These are phyloP conservation scores for Apiotrichum domesticum DNA, from an alignment of 1,284 basidiomycete species.

Conservation along the genomic window DNA sequence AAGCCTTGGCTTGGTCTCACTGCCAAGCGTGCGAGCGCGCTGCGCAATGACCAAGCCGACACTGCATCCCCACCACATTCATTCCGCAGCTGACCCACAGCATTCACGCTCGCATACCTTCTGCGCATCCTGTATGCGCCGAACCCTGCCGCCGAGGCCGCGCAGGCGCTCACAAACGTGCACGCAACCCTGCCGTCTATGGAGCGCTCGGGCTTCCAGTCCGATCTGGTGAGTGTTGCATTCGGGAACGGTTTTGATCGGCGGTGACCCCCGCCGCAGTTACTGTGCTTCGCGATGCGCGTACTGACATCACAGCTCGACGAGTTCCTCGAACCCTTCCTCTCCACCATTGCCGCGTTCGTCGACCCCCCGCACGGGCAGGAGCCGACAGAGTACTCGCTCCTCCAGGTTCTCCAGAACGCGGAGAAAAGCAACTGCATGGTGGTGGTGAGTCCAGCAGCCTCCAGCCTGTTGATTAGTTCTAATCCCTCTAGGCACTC, in stretches of 20 bases:
- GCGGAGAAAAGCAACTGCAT: constrained; percentile 43
- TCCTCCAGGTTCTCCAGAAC: constrained; percentile 41
- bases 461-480: neutral
- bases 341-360: constrained; percentile 31
- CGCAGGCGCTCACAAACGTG: constrained; percentile 54
- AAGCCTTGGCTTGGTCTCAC: too few species aligned
- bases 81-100: constrained; percentile 39
- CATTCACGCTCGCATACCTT: constrained; percentile 63
- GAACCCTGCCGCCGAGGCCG: constrained; percentile 52
- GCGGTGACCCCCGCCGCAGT: constrained; percentile 17
- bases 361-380: constrained; percentile 24
- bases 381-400: constrained; percentile 43
- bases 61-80: too few species aligned
- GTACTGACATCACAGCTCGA: constrained; percentile 24
- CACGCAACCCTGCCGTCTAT: constrained; percentile 55
- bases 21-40: too few species aligned
- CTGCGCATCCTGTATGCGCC: constrained; percentile 54
- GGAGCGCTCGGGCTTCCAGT: constrained; percentile 60
- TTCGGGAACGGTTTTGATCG: too few species aligned
- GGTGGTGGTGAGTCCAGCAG: constrained; percentile 29
- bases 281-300: too few species aligned
- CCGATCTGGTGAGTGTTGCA: constrained; percentile 52
- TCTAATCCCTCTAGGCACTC: constrained; percentile 46
- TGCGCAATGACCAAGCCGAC: too few species aligned
- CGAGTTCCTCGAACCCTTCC: constrained; percentile 39